phyloP scores from a whole-genome alignment of 192 early-diverging fungal species.

The Dissophora ornata region DNA sequence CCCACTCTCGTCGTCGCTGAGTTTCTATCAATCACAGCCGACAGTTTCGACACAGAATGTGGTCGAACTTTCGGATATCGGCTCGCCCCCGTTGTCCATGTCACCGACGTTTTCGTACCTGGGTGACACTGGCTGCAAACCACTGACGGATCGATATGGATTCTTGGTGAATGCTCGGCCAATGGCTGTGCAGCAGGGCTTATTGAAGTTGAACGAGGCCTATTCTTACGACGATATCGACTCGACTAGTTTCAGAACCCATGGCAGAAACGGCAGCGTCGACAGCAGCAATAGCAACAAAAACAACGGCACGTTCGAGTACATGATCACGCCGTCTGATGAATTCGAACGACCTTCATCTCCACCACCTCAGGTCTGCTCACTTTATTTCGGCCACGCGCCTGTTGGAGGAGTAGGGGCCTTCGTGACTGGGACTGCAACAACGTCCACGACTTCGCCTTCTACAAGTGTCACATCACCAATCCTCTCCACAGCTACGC shows the following conservation, averaged over 20 bases:
- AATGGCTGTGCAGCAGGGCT: constrained; percentile 47
- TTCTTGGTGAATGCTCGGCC: constrained; percentile 46
- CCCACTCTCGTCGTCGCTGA: constrained; percentile 22
- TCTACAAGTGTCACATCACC: constrained; percentile 31
- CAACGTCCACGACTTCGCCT: constrained; percentile 10
- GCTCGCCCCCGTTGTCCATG: constrained; percentile 22
- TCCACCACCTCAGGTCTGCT: constrained; percentile 10
- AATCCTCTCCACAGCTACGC: constrained; percentile 32
- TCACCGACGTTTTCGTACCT: constrained; percentile 30
- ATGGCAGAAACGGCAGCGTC: not conserved
- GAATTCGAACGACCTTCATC: constrained; percentile 21
- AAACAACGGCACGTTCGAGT: constrained; percentile 8
- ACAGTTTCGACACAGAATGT: constrained; percentile 16
- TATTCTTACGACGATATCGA: constrained; percentile 35
- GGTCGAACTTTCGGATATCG: constrained; percentile 45
- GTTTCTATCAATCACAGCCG: constrained; percentile 9
- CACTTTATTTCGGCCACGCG: constrained; percentile 24
- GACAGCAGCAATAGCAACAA: not conserved
- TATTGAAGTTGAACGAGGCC: constrained; percentile 37
- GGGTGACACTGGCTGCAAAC: constrained; percentile 17
- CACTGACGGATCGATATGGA: constrained; percentile 49
- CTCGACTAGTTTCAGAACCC: constrained; percentile 7
- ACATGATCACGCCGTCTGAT: constrained; percentile 8
- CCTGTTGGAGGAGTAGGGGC: not conserved
- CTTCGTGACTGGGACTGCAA: constrained; percentile 11